A percentile compares a stretch with the other conserved stretches of the same genome.
Evolutionary conservation across 805 yeast genomes (phyloP).

Genomic region (Lipomyces starkeyi): DNA sequence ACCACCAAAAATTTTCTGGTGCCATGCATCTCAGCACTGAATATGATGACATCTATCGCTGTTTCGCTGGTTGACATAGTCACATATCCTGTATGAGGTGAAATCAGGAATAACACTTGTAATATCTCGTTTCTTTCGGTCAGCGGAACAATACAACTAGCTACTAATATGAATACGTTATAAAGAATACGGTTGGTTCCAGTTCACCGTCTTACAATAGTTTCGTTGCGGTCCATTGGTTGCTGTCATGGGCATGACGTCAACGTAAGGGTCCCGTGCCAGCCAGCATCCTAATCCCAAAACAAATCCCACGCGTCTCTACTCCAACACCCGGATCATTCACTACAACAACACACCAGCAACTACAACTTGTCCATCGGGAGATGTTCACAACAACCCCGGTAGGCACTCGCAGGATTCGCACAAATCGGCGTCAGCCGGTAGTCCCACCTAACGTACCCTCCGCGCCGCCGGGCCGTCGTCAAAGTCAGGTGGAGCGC

Average conservation of each 20-base stretch:
- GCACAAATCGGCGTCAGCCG: slow-evolving; percentile 11
- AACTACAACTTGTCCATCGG: not conserved
- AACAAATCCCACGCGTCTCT: not conserved
- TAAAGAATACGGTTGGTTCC: no score
- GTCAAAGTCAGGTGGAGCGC: not conserved
- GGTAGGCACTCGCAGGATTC: slow-evolving; percentile 19
- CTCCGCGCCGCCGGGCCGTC: slow-evolving; percentile 10
- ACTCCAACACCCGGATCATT: not conserved
- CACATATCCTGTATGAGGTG: no score
- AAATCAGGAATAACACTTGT: no score
- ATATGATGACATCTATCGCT: no score
- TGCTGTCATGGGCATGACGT: not conserved
- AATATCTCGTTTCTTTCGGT: no score
- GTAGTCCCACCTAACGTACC: slow-evolving; percentile 16
- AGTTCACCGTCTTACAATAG: no score
- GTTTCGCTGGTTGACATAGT: no score
- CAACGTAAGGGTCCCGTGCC: not conserved
- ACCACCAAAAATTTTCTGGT: no score
- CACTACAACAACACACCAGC: not conserved
- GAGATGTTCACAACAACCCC: slow-evolving; percentile 22
- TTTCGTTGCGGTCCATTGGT: no score
- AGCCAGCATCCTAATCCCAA: not conserved
- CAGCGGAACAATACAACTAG: no score
- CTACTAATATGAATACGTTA: no score
- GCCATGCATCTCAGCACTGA: no score